A percentile compares a stretch with the other conserved stretches of the same genome.
These are phyloP conservation scores for Mycocentrospora acerina DNA, from an alignment of 2,329 filamentous ascomycete species.

Conservation along the genomic window DNA sequence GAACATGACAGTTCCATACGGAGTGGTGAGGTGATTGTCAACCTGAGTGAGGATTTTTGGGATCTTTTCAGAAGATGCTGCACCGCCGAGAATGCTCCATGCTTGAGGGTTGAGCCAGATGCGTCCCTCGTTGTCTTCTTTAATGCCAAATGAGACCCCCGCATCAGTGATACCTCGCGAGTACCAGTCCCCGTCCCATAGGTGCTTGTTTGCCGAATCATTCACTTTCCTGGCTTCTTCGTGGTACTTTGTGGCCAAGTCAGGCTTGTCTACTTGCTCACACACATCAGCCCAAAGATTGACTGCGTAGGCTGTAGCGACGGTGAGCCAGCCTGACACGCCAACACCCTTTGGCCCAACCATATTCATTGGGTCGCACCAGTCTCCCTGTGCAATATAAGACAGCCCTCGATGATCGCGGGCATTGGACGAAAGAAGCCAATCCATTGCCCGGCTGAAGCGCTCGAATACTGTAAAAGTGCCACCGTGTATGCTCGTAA, in stretches of 20 bases:
- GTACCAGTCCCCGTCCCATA: slow-evolving; percentile 61
- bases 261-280: slow-evolving; percentile 45
- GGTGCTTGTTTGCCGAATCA: slow-evolving; percentile 52
- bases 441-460: slow-evolving; percentile 60
- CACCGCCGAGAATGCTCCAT: slow-evolving; percentile 58
- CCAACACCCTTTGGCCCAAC: slow-evolving; percentile 60
- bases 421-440: slow-evolving; percentile 48
- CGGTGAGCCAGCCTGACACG: slow-evolving; percentile 60
- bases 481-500: slow-evolving; percentile 48
- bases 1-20: slow-evolving; percentile 60
- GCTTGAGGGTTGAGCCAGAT: slow-evolving; percentile 62
- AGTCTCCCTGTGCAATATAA: slow-evolving; percentile 61
- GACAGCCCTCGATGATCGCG: slow-evolving; percentile 57
- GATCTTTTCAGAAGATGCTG: slow-evolving; percentile 48
- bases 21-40: slow-evolving; percentile 55
- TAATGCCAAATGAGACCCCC: slow-evolving; percentile 54
- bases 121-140: slow-evolving; percentile 54
- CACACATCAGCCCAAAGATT: slow-evolving; percentile 58
- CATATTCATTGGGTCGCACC: slow-evolving; percentile 65
- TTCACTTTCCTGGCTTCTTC: slow-evolving; percentile 52
- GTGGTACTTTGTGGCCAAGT: slow-evolving; percentile 50
- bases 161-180: slow-evolving; percentile 61
- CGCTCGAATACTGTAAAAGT: slow-evolving; percentile 56
- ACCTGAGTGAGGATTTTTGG: slow-evolving; percentile 51
- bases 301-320: slow-evolving; percentile 57